Conservation (phyloP, 768 basidiomycete genomes). For the Tricholoma saponaceum region DNA sequence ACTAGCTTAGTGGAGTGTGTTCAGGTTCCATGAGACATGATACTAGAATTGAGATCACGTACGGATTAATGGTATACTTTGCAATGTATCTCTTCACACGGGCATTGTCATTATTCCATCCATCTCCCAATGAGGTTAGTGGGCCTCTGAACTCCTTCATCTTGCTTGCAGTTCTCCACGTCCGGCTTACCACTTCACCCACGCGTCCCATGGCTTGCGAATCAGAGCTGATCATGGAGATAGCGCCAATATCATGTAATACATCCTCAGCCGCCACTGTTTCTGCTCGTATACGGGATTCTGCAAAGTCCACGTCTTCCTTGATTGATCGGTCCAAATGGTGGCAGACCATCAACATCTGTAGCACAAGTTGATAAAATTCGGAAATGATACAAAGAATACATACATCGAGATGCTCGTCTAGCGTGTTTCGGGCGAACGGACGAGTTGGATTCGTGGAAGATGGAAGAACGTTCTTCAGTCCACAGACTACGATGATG, state of each 20-base stretch:
- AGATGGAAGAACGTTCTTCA: conserved; percentile 85
- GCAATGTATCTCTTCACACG: conserved; percentile 93
- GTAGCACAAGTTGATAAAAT: not conserved
- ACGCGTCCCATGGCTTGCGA: conserved; percentile 99
- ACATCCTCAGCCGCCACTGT: conserved; percentile 98
- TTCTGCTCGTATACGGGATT: conserved; percentile 94
- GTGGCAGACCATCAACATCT: conserved; percentile 99
- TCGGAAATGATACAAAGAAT: not conserved
- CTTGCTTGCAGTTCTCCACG: conserved; percentile 97
- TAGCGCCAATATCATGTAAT: conserved; percentile 87
- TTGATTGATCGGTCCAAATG: conserved; percentile 89
- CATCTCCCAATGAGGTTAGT: conserved; percentile 65
- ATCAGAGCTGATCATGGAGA: conserved; percentile 95
- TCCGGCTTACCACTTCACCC: conserved; percentile 87
- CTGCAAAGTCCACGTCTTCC: conserved; percentile 94
- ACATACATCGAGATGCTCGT: conserved; percentile 93
- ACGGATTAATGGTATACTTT: conserved; percentile 99
- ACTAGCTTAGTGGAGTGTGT: conserved; percentile 31
- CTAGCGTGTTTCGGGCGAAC: conserved; percentile 85
- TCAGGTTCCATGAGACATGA: not conserved
- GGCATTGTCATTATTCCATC: conserved; percentile 70
- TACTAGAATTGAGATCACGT: conserved; percentile 26
- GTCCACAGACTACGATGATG: conserved; percentile 94
- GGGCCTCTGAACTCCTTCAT: conserved; percentile 80
- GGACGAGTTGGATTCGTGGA: conserved; percentile 98